These are phyloP conservation scores for Pezicula neosporulosa DNA, from an alignment of 2,329 filamentous ascomycete genomes.

Conservation along the genomic window DNA sequence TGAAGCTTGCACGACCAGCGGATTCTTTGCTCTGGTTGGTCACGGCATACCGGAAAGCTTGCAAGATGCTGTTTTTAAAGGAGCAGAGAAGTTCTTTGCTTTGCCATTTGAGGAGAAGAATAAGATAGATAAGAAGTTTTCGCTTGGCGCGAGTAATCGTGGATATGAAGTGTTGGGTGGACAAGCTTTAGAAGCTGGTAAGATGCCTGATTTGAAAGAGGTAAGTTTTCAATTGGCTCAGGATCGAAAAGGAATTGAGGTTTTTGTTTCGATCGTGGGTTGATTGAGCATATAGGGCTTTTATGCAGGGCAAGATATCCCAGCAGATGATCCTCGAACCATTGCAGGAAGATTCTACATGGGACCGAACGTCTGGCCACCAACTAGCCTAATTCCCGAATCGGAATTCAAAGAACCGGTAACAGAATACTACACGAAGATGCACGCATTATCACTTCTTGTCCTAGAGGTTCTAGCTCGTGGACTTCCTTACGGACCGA, in stretches of 20 bases:
- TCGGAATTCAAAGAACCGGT: conserved; percentile 31
- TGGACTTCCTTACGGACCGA: conserved; percentile 36
- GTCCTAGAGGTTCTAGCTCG: conserved; percentile 37
- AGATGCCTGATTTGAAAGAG: conserved; percentile 40
- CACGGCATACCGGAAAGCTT: conserved; percentile 37
- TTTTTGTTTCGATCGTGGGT: neutral
- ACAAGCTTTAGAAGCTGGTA: conserved; percentile 38
- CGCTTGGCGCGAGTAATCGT: conserved; percentile 34
- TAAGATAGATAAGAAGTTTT: conserved; percentile 31
- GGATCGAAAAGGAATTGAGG: too few relatives aligned
- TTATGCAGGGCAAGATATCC: conserved; percentile 35
- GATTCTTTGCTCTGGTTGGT: conserved; percentile 49
- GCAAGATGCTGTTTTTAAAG: conserved; percentile 34
- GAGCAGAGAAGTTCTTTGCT: conserved; percentile 40
- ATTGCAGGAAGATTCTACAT: conserved; percentile 28
- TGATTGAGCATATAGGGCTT: conserved; percentile 23
- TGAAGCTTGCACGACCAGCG: conserved; percentile 38
- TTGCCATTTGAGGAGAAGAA: conserved; percentile 41
- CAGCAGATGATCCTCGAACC: conserved; percentile 30
- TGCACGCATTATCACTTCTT: conserved; percentile 29
- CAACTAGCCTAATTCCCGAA: conserved; percentile 21
- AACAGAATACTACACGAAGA: conserved; percentile 35
- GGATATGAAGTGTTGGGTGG: conserved; percentile 43
- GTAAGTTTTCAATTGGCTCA: conserved; percentile 11
- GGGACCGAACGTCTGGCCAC: conserved; percentile 40